A percentile compares a stretch with the other conserved stretches of the same genome.
Evolutionary conservation across 257 asterid genomes (phyloP).

Genomic region (Nicotiana obtusifolia): DNA sequence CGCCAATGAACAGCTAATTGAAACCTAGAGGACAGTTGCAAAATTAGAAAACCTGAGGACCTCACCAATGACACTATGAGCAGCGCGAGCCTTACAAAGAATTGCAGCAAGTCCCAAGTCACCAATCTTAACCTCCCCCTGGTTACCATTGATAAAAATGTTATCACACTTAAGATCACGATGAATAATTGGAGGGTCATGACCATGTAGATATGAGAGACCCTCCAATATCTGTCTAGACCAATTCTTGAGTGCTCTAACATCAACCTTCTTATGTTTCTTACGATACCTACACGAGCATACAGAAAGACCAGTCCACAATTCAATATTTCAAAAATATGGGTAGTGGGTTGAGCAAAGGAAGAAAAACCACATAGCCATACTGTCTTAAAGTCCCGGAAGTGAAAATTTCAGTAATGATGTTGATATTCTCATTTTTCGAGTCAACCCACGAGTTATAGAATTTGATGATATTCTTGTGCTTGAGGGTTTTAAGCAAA

Average conservation of each 20-base stretch:
- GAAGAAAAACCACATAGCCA: conserved; percentile 17
- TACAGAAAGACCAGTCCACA: conserved; percentile 10
- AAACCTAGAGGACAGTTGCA: not conserved
- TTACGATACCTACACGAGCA: conserved; percentile 61
- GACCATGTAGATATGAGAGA: conserved; percentile 83
- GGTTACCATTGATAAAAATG: conserved; percentile 87
- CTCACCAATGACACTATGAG: conserved; percentile 93
- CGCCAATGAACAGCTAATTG: not conserved
- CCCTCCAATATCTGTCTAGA: conserved; percentile 92
- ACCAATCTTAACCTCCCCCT: conserved; percentile 94
- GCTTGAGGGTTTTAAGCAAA: conserved; percentile 88
- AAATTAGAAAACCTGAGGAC: conserved; percentile 3
- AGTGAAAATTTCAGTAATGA: conserved; percentile 90
- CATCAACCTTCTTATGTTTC: conserved; percentile 84
- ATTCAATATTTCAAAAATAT: not conserved
- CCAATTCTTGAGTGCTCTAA: conserved; percentile 95
- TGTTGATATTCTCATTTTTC: conserved; percentile 75
- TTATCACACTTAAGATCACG: conserved; percentile 91
- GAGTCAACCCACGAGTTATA: conserved; percentile 85
- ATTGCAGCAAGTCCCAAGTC: conserved; percentile 95
- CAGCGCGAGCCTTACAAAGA: conserved; percentile 77
- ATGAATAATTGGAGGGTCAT: conserved; percentile 92
- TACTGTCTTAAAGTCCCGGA: conserved; percentile 92
- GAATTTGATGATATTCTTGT: conserved; percentile 85
- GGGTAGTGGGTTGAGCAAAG: not conserved